phyloP scores from a whole-genome alignment of 2,329 filamentous ascomycete species.

The Cladosporium sp. region DNA sequence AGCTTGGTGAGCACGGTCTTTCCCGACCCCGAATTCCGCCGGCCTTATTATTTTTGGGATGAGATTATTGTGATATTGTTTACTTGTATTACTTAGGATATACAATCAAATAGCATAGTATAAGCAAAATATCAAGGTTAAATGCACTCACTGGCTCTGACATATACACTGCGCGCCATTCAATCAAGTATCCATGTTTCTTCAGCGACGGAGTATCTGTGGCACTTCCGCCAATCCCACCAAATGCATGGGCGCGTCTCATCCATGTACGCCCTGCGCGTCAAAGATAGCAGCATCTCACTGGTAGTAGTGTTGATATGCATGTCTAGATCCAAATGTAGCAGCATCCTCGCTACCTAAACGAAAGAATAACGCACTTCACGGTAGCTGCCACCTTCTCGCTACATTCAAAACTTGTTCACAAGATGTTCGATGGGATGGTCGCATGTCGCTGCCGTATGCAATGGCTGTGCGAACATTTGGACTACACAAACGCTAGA shows the following conservation, averaged over 20 bases:
- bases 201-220: not conserved
- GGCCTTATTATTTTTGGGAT: not conserved
- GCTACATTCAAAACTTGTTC: too few species aligned
- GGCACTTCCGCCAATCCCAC: not conserved
- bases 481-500: too few species aligned
- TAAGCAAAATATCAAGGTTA: too few species aligned
- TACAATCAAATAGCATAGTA: not conserved
- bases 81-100: not conserved
- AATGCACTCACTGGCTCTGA: not conserved
- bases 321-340: not conserved
- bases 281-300: not conserved
- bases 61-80: not conserved
- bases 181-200: not conserved
- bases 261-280: not conserved
- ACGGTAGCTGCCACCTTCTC: too few species aligned
- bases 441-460: too few species aligned
- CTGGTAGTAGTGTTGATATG: not conserved
- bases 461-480: too few species aligned
- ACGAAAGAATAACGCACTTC: too few species aligned
- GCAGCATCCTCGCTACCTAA: too few species aligned
- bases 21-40: conserved; percentile 5
- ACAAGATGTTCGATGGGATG: too few species aligned
- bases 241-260: not conserved
- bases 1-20: conserved; percentile 10
- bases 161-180: not conserved